Percentiles rank a stretch among this genome's conserved stretches.
Conservation (phyloP, 352 stramenopile species). For the Globisporangium parvum region DNA sequence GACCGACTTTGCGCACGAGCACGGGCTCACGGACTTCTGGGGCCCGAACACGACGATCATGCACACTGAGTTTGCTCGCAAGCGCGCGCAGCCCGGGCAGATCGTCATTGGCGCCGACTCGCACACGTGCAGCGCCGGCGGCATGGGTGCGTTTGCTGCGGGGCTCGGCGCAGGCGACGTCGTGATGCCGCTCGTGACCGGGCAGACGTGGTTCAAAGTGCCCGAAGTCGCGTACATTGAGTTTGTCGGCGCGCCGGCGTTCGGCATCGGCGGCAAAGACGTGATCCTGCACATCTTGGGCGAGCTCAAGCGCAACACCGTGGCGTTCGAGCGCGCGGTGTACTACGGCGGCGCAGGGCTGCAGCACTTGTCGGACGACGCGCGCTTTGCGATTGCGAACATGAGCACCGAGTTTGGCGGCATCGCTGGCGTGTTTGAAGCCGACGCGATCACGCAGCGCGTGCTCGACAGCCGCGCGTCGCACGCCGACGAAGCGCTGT, state of each 20-base stretch:
- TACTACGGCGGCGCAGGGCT: slow-evolving; percentile 76
- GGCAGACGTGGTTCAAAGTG: slow-evolving; percentile 86
- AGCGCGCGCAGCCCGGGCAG: slow-evolving; percentile 76
- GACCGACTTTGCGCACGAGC: slow-evolving; percentile 76
- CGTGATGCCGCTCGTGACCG: slow-evolving; percentile 81
- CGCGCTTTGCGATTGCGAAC: slow-evolving; percentile 81
- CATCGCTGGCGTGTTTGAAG: slow-evolving; percentile 79
- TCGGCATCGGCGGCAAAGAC: slow-evolving; percentile 80
- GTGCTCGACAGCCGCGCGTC: slow-evolving; percentile 64
- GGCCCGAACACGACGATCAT: slow-evolving; percentile 84
- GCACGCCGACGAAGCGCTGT: slow-evolving; percentile 76
- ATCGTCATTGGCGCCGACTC: slow-evolving; percentile 81
- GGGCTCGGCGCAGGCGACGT: slow-evolving; percentile 72
- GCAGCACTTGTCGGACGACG: slow-evolving; percentile 62
- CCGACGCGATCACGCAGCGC: slow-evolving; percentile 63
- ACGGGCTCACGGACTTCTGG: slow-evolving; percentile 76
- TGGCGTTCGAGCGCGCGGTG: slow-evolving; percentile 68
- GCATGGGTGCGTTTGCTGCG: slow-evolving; percentile 77
- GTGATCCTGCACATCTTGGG: slow-evolving; percentile 84
- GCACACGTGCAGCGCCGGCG: slow-evolving; percentile 75
- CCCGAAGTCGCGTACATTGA: slow-evolving; percentile 80
- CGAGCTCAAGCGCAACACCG: slow-evolving; percentile 84
- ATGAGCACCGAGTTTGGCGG: slow-evolving; percentile 84
- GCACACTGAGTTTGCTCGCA: slow-evolving; percentile 84
- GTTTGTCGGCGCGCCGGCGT: slow-evolving; percentile 59